Percentiles rank a stretch among this genome's conserved stretches.
phyloP scores from a whole-genome alignment of 2,329 filamentous ascomycete species.

The Zalaria obscura region DNA sequence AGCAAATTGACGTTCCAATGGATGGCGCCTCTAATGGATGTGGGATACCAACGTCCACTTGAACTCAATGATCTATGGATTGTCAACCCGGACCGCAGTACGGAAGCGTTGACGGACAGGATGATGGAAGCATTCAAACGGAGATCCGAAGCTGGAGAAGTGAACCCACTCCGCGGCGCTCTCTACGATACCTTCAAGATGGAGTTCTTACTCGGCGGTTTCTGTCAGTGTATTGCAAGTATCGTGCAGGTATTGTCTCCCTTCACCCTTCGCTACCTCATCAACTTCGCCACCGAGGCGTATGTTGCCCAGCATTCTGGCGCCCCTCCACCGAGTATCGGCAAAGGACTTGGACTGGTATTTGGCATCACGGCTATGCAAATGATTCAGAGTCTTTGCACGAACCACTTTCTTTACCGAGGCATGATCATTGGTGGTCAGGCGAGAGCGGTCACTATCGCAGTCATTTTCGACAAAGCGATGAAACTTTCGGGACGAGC shows the following conservation, averaged over 20 bases:
- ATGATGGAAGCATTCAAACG: constrained; percentile 55
- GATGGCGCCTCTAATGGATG: constrained; percentile 78
- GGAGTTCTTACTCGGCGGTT: constrained; percentile 77
- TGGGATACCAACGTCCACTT: constrained; percentile 74
- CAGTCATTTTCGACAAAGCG: constrained; percentile 80
- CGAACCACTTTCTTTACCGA: constrained; percentile 83
- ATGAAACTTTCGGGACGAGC: constrained; percentile 81
- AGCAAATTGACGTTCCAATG: constrained; percentile 73
- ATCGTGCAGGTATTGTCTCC: constrained; percentile 67
- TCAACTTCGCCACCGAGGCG: constrained; percentile 68
- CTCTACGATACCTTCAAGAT: constrained; percentile 73
- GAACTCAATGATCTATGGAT: constrained; percentile 77
- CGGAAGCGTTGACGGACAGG: constrained; percentile 53
- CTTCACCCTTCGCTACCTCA: constrained; percentile 74
- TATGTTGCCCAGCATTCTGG: constrained; percentile 47
- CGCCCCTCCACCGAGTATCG: constrained; percentile 51
- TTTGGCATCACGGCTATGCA: constrained; percentile 81
- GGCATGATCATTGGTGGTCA: constrained; percentile 89
- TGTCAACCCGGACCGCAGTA: constrained; percentile 68
- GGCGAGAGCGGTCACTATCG: constrained; percentile 65
- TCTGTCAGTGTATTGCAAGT: constrained; percentile 58
- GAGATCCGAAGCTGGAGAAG: constrained; percentile 49
- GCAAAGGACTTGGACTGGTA: constrained; percentile 66
- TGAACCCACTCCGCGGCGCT: constrained; percentile 63
- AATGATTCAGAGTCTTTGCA: constrained; percentile 62